Evolutionary conservation across 306 rosid genomes (phyloP), one percentile per base, ranked within the genome.

Genomic region (Glycine latifolia): DNA sequence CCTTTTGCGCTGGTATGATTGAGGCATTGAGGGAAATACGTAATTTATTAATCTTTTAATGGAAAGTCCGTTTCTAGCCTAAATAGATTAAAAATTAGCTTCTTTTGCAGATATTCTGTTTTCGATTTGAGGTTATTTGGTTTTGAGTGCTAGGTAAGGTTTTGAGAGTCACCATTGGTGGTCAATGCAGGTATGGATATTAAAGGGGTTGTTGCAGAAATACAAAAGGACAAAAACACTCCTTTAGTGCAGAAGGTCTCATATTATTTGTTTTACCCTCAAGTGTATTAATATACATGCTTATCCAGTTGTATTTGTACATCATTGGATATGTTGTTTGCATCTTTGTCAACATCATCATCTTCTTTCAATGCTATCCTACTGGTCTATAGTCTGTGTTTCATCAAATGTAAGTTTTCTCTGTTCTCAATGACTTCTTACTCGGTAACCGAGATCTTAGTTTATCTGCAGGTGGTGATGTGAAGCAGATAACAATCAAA

Each of bases 131-230:
- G 81, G 67, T 79, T 76, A 33, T 83, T 82, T 87, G 82, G 83
- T 78, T 80, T 76, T 88, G 72, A 81, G 94, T 81, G 77, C 67
- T 75, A 16, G 85, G 87, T 67, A 67, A 80, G 91, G 81, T 84
- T 88, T 87, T 90, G 90, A 90, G 94, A 89, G 89, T 91, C 86
- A 81, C 80, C 81, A 74, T 86, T 87, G 85, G 72, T 86, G 95
- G 86, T 86, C 79, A 79, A 85, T 95, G 98, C 97, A 91, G 99
- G 99, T 85, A 95, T 93, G 98, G 99, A 95, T 93, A 93, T 93
- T 89, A 95, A 95, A 92, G 98, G 99, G 90, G 97, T 95, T 90
- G 99, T 90, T 76, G 98, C 99, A 67, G 99, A 95, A 89, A 93
- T 95, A 76, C 97, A 81, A 84, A 92, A 89, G 96, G 97, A 96